Percentiles rank a stretch among this genome's conserved stretches.
Evolutionary conservation across 345 rosid species (phyloP).

Genomic region (Eutrema yunnanense): DNA sequence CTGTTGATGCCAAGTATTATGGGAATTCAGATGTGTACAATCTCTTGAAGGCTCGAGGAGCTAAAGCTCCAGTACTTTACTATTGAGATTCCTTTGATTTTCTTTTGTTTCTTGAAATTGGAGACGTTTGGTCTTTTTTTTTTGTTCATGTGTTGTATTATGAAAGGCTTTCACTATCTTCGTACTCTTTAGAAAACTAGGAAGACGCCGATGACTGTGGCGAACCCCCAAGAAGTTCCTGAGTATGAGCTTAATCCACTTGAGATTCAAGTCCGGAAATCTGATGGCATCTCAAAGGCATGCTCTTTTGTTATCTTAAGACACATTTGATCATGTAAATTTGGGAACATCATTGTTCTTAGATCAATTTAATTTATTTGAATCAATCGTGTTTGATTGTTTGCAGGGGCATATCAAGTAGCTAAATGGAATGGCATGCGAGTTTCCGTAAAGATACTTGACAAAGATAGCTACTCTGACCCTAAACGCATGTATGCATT

Average conservation of each 20-base stretch:
- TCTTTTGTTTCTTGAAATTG: not conserved
- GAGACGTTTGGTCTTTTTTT: not conserved
- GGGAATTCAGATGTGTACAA: constrained; percentile 76
- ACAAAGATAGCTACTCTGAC: constrained; percentile 55
- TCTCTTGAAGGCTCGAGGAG: constrained; percentile 86
- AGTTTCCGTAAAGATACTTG: constrained; percentile 79
- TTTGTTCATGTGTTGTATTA: not conserved
- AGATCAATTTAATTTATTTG: not conserved
- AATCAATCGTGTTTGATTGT: not conserved
- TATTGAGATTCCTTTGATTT: not conserved
- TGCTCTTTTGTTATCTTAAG: not conserved
- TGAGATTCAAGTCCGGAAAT: constrained; percentile 75
- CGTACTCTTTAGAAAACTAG: constrained; percentile 55
- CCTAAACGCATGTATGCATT: constrained; percentile 56
- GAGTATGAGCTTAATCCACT: constrained; percentile 90
- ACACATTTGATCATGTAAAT: not conserved
- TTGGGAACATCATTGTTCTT: not conserved
- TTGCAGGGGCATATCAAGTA: constrained; percentile 72
- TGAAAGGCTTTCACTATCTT: not conserved
- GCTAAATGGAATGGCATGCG: constrained; percentile 98
- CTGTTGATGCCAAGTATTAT: constrained; percentile 83
- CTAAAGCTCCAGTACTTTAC: constrained; percentile 62
- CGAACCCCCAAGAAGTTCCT: constrained; percentile 78
- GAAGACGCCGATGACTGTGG: constrained; percentile 83
- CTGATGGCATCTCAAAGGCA: constrained; percentile 77